A percentile compares a stretch with the other conserved stretches of the same genome.
Conservation (phyloP, 2,329 filamentous ascomycete species). For the Diaporthe longicolla region DNA sequence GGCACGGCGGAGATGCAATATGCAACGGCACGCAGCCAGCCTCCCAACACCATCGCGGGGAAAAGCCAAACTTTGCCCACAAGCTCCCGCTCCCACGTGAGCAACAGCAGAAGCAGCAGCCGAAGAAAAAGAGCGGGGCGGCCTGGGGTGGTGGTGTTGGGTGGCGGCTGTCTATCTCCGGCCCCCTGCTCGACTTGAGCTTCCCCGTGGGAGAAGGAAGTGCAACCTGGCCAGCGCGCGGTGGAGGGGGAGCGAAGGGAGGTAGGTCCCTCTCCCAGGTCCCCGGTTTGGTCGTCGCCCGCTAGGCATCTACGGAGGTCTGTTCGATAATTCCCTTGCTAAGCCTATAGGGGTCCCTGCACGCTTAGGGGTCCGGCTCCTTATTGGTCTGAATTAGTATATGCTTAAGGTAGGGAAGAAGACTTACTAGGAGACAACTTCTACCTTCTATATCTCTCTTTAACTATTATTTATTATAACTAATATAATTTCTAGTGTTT, state of each 20-base stretch:
- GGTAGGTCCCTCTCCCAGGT: neutral
- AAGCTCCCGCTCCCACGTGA: constrained; percentile 28
- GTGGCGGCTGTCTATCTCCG: no score
- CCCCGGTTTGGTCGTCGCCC: constrained; percentile 10
- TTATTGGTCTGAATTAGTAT: no score
- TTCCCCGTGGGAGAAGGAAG: neutral
- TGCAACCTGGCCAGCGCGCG: neutral
- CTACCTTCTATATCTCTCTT: no score
- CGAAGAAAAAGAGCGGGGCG: neutral
- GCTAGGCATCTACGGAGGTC: constrained; percentile 10
- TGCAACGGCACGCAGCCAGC: neutral
- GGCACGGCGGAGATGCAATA: neutral
- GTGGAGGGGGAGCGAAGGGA: neutral
- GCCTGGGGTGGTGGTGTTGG: neutral
- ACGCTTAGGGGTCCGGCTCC: no score
- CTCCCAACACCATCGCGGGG: neutral
- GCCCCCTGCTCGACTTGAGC: neutral
- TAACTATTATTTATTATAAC: no score
- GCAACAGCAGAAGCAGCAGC: neutral
- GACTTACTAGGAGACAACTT: no score
- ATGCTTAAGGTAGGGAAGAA: no score
- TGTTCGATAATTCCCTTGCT: no score
- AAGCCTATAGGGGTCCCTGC: no score
- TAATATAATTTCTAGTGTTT: no score
- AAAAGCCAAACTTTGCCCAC: constrained; percentile 7